Evolutionary conservation across 495 filamentous ascomycete genomes (phyloP), one percentile per base, ranked within the genome.

Genomic region (Daldinia bambusicola): DNA sequence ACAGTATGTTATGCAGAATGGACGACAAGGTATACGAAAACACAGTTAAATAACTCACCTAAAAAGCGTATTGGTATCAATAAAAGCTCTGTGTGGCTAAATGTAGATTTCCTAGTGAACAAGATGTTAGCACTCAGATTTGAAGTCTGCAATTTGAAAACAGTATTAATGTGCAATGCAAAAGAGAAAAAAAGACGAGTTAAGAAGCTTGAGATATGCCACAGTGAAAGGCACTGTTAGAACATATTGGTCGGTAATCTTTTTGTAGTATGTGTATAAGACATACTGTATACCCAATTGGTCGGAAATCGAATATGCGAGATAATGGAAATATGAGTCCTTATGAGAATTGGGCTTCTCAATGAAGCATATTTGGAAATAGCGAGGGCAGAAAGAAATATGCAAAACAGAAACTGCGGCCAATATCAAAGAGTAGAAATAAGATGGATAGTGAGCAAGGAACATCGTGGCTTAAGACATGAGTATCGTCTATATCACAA

Each of bases 11-110:
- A 8, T 31, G 22, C 22, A 53, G n/a, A 26, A 30, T 53, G 30
- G 50, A 53, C 50, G 50, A 53, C 50, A 32, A 53, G 22, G 50
- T 53, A 31, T 18, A 53, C 50, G 50, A 53, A 53, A 48, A 53
- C 26, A 53, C 26, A 32, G 16, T 7, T 8, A n/a, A 14, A 9
- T 14, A 26, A 53, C 50, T 32, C 50, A 53, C 50, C 50, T 53
- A 32, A 31, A 3, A 20, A n/a, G 12, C 26, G n/a, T 31, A 32
- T 53, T 53, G 26, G 6, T 10, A 13, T 53, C 7, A 14, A 32
- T 53, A n/a, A 53, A 53, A 30, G 50, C 12, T 32, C 12, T 31
- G 50, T 14, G 5, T 53, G 50, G 14, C 50, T 14, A 53, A 53
- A 53, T 53, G 14, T 32, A 32, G 13, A 32, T 53, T 13, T 53